phyloP scores from a whole-genome alignment of 148 eudicot species.

The Drosera capensis region DNA sequence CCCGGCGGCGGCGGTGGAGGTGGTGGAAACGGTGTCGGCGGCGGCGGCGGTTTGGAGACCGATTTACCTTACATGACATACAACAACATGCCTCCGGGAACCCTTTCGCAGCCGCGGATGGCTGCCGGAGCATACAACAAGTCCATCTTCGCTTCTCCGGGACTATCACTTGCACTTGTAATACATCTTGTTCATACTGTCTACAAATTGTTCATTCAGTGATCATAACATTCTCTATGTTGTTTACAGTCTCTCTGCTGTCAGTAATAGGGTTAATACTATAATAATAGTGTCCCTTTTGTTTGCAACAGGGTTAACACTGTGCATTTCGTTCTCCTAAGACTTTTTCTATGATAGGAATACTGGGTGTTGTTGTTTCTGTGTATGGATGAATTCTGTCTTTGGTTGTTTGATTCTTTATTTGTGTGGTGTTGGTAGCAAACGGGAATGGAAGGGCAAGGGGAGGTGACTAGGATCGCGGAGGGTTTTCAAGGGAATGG shows the following conservation, averaged over 20 bases:
- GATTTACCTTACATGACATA: constrained; percentile 26
- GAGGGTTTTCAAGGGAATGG: constrained; percentile 32
- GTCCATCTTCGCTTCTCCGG: constrained; percentile 71
- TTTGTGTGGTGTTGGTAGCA: constrained; percentile 18
- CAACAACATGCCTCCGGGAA: constrained; percentile 38
- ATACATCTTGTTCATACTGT: not conserved
- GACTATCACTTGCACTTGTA: constrained; percentile 91
- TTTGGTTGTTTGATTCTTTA: not conserved
- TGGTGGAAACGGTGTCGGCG: constrained; percentile 16
- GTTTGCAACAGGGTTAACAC: too few relatives aligned
- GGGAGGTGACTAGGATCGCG: constrained; percentile 23
- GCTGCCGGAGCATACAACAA: constrained; percentile 39
- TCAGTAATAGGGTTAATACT: too few relatives aligned
- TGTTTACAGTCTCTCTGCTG: too few relatives aligned
- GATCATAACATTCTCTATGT: too few relatives aligned
- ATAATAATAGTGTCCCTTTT: too few relatives aligned
- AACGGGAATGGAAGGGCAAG: constrained; percentile 48
- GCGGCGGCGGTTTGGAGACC: constrained; percentile 29
- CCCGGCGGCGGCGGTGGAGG: constrained; percentile 15
- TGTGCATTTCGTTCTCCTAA: too few relatives aligned
- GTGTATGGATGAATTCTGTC: too few relatives aligned
- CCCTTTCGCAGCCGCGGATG: constrained; percentile 32
- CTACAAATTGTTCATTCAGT: not conserved
- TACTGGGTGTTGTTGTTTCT: too few relatives aligned
- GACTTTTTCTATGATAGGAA: too few relatives aligned